These are phyloP conservation scores for Malassezia dermatis DNA, from an alignment of 1,284 basidiomycete species.

Conservation along the genomic window DNA sequence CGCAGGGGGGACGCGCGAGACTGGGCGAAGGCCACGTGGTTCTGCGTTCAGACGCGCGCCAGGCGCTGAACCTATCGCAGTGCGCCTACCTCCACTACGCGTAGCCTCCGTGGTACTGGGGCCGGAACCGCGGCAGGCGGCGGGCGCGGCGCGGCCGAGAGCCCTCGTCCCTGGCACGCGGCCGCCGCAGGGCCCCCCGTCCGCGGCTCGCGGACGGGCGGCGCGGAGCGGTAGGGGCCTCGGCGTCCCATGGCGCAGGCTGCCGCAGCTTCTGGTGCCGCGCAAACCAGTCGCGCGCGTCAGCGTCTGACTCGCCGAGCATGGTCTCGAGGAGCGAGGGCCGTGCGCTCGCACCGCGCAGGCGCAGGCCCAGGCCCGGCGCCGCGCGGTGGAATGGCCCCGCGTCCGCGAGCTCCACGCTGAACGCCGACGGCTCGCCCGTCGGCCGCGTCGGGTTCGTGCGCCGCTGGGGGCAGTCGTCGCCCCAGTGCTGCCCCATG, in stretches of 20 bases:
- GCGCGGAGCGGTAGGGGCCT: background rate
- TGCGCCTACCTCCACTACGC: slow-evolving; percentile 2
- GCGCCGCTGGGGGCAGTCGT: slow-evolving; percentile 62
- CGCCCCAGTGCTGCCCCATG: slow-evolving; percentile 66
- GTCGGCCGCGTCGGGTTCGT: slow-evolving; percentile 53
- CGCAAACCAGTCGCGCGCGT: slow-evolving; percentile 13
- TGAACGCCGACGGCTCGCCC: slow-evolving; percentile 64
- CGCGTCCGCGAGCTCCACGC: slow-evolving; percentile 57
- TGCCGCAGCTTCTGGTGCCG: slow-evolving; percentile 8
- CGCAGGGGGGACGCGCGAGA: background rate
- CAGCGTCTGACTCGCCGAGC: background rate
- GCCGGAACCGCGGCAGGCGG: slow-evolving; percentile 3
- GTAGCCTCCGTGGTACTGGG: slow-evolving; percentile 14
- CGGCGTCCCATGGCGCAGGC: background rate
- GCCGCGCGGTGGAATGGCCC: slow-evolving; percentile 56
- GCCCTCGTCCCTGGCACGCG: background rate
- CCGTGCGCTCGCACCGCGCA: background rate
- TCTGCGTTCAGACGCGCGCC: slow-evolving; percentile 1
- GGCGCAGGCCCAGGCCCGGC: background rate
- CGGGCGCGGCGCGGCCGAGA: background rate
- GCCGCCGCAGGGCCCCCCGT: background rate
- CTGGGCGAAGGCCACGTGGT: background rate
- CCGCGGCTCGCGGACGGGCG: background rate
- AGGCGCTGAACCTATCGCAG: background rate
- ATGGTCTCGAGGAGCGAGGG: slow-evolving; percentile 4